phyloP scores from a whole-genome alignment of 164 flowering plant genomes.

The Vitis amurensis region DNA sequence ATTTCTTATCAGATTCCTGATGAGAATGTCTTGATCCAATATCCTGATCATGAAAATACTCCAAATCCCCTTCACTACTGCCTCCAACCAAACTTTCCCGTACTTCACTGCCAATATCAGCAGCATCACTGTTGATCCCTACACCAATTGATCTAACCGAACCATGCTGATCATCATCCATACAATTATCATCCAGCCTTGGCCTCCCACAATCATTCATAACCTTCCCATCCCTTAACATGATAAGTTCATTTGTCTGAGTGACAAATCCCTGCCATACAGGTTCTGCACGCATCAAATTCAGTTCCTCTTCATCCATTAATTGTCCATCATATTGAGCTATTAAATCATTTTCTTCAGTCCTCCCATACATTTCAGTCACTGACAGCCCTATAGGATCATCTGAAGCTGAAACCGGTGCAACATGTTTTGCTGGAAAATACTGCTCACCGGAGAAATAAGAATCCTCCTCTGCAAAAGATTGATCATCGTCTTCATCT shows the following conservation, averaged over 20 bases:
- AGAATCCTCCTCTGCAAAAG: constrained; percentile 95
- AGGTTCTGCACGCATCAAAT: constrained; percentile 90
- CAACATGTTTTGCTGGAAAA: constrained; percentile 55
- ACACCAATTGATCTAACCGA: constrained; percentile 98
- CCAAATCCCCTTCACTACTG: constrained; percentile 85
- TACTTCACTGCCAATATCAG: constrained; percentile 88
- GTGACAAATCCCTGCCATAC: constrained; percentile 98
- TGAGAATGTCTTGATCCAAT: constrained; percentile 44
- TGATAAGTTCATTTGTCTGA: constrained; percentile 71
- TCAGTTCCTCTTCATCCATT: constrained; percentile 88
- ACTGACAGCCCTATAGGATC: constrained; percentile 61
- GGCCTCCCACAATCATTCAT: constrained; percentile 56
- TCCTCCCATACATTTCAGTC: constrained; percentile 62
- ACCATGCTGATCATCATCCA: constrained; percentile 88
- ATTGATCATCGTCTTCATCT: constrained; percentile 91
- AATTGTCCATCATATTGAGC: constrained; percentile 91
- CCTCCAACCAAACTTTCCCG: constrained; percentile 84
- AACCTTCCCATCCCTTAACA: constrained; percentile 70
- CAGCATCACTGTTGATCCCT: constrained; percentile 90
- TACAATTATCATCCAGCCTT: constrained; percentile 57
- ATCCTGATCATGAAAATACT: constrained; percentile 70
- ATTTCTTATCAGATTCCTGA: constrained; percentile 36
- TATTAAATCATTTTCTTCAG: constrained; percentile 59
- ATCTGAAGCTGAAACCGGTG: constrained; percentile 53
- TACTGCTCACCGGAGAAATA: constrained; percentile 88